Percentiles rank a stretch among this genome's conserved stretches.
phyloP scores from a whole-genome alignment of 1,284 basidiomycete species.

The Agroathelia rolfsii region DNA sequence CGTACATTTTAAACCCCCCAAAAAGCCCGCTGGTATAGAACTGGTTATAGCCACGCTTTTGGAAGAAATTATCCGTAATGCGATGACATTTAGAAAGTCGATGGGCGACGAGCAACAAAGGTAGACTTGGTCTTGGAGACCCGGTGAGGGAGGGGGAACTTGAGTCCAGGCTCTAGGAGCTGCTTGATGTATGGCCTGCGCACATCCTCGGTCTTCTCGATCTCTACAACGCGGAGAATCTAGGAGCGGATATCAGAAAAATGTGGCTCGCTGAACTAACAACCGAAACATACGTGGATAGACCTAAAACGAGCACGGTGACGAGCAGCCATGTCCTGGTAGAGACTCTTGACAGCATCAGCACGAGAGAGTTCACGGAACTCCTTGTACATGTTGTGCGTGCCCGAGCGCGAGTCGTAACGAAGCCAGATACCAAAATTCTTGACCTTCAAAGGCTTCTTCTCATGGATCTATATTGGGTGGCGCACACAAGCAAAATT shows the following conservation, averaged over 20 bases:
- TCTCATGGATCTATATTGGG: constrained; percentile 78
- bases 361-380: constrained; percentile 94
- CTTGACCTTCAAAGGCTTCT: constrained; percentile 96
- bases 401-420: constrained; percentile 96
- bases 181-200: constrained; percentile 98
- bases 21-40: no score
- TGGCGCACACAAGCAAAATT: constrained; percentile 13
- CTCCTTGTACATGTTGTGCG: constrained; percentile 98
- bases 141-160: constrained; percentile 98
- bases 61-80: no score
- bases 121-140: constrained; percentile 61
- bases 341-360: constrained; percentile 93
- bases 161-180: constrained; percentile 82
- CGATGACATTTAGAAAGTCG: constrained; percentile 55
- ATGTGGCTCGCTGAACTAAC: neutral
- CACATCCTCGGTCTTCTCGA: constrained; percentile 87
- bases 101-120: constrained; percentile 64
- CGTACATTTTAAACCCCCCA: no score
- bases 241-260: constrained; percentile 21
- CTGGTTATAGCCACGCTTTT: no score
- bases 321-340: constrained; percentile 99
- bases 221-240: constrained; percentile 90
- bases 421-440: constrained; percentile 99
- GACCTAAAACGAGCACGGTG: constrained; percentile 99
- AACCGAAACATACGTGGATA: constrained; percentile 66